Percentiles rank a stretch among this genome's conserved stretches.
Conservation (phyloP, 2,329 filamentous ascomycete species). For the Penicillium expansum region DNA sequence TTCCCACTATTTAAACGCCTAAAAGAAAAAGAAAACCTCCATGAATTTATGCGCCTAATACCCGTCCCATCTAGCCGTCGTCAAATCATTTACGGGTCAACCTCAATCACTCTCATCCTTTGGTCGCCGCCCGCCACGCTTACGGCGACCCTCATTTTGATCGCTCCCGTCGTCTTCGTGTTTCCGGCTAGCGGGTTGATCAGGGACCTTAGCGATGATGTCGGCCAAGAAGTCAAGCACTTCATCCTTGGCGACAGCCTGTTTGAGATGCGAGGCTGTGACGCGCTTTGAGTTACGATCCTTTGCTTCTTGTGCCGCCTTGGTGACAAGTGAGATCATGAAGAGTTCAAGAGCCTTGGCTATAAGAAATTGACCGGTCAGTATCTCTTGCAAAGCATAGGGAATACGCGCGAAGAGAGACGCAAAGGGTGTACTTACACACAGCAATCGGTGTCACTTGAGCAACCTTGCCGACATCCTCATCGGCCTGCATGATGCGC, state of each 20-base stretch:
- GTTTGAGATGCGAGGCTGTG: slow-evolving; percentile 85
- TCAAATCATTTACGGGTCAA: slow-evolving; percentile 14
- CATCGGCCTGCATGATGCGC: slow-evolving; percentile 98
- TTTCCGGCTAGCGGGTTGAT: slow-evolving; percentile 51
- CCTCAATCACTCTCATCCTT: slow-evolving; percentile 42
- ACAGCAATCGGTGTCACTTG: slow-evolving; percentile 97
- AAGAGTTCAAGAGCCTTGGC: slow-evolving; percentile 95
- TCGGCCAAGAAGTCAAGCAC: slow-evolving; percentile 93
- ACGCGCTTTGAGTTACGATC: slow-evolving; percentile 84
- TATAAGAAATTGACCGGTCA: slow-evolving; percentile 32
- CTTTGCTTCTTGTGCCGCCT: slow-evolving; percentile 79
- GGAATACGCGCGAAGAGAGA: background rate
- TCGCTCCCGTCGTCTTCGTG: slow-evolving; percentile 48
- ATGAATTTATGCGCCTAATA: slow-evolving; percentile 21
- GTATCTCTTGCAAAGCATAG: slow-evolving; percentile 6
- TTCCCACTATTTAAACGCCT: slow-evolving; percentile 10
- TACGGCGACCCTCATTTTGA: slow-evolving; percentile 49
- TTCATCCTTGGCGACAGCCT: slow-evolving; percentile 80
- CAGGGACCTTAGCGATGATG: slow-evolving; percentile 81
- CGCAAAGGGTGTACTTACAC: slow-evolving; percentile 47
- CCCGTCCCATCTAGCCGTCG: slow-evolving; percentile 23
- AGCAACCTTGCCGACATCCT: slow-evolving; percentile 96
- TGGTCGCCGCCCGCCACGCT: slow-evolving; percentile 41
- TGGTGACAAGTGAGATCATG: slow-evolving; percentile 91
- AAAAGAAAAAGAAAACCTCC: slow-evolving; percentile 1